Evolutionary conservation across 2,329 filamentous ascomycete species (phyloP).

Genomic region (Colletotrichum sp.): DNA sequence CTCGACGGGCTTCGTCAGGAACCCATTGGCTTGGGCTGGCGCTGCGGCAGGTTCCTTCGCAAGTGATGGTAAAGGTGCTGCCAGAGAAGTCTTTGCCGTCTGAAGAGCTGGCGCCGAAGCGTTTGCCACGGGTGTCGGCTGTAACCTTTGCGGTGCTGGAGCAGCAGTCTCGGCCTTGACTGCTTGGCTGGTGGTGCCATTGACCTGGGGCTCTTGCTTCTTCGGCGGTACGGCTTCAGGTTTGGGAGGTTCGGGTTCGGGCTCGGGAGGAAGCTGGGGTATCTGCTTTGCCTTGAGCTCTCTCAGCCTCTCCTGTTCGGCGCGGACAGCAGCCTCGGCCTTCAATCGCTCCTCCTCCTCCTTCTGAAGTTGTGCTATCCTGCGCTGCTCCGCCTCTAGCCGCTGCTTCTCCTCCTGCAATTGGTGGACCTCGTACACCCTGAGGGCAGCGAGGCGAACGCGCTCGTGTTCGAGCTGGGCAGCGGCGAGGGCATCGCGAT

Average conservation of each 20-base stretch:
- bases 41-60: constrained; percentile 4
- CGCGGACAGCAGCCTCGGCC: constrained; percentile 49
- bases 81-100: constrained; percentile 19
- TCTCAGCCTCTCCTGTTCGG: constrained; percentile 52
- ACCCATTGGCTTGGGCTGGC: background rate
- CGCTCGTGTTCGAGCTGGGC: constrained; percentile 71
- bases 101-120: constrained; percentile 17
- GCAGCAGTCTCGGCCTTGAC: constrained; percentile 4
- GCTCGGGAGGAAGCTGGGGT: constrained; percentile 46
- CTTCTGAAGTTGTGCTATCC: constrained; percentile 49
- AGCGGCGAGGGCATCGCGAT: constrained; percentile 69
- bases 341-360: constrained; percentile 51
- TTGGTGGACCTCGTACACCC: constrained; percentile 53
- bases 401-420: constrained; percentile 48
- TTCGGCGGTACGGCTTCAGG: constrained; percentile 24
- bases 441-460: constrained; percentile 58
- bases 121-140: background rate
- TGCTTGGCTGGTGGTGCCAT: constrained; percentile 22
- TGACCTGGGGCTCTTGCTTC: constrained; percentile 24
- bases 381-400: constrained; percentile 46
- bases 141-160: constrained; percentile 8
- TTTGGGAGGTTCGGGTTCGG: constrained; percentile 32
- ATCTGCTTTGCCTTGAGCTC: constrained; percentile 51
- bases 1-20: constrained; percentile 6
- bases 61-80: constrained; percentile 8